Evolutionary conservation across 2,329 filamentous ascomycete species (phyloP), one percentile per base, ranked within the genome.

Genomic region (Claviceps pusilla): DNA sequence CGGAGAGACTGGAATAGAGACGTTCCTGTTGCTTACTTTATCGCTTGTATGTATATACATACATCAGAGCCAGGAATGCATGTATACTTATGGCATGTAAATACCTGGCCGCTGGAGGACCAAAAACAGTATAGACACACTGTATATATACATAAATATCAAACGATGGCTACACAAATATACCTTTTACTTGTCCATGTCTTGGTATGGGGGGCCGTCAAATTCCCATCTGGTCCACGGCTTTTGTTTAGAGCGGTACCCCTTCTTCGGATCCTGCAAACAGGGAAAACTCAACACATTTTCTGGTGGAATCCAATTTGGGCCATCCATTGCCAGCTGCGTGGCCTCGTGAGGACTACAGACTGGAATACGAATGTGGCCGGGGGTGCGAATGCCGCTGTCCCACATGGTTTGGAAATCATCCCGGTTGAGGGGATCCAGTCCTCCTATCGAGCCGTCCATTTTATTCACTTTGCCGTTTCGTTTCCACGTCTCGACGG

Each of bases 1-100:
- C 88, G 0, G 90, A 97, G 77, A 88, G 83, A 70, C 72, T 94
- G 65, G 78, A 72, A 52, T 82, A 66, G 65, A 57, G 33, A 16
- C 11, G 9, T n/a, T 49, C 16, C 4, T 24, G 10, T 41, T 39
- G 11, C 35, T 41, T 16, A 41, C 39, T n/a, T 14, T 39, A 16
- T 16, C n/a, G 3, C 14, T 6, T 39, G 12, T 16, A 41, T 37
- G 35, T 10, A 39, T 39, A 14, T 12, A 24, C 24, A 39, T 12
- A 12, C 4, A 39, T 14, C 37, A 14, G 11, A 10, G 11, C 37
- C 37, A 39, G 37, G 11, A 2, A 39, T 39, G 24, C 24, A 24
- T 24, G 24, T 24, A 24, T 24, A 24, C 24, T 24, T 24, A 24
- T 24, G 24, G 24, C 24, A 24, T 24, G 24, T 24, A 24, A 24